Evolutionary conservation across 768 basidiomycete genomes (phyloP).

Genomic region (Leccinum obscurum): DNA sequence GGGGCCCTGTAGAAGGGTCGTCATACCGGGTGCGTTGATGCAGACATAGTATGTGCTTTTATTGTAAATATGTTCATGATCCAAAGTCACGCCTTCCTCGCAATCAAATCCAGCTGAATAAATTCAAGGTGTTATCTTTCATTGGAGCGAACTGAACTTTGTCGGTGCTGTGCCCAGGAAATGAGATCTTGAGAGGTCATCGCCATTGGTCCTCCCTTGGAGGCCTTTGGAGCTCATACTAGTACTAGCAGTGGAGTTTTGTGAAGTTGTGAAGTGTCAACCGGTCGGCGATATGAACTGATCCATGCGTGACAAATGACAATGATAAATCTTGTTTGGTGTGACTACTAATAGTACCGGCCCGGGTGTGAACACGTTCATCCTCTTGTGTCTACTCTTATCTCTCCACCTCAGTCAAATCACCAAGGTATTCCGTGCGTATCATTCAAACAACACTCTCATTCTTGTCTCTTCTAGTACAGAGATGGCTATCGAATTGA

Average conservation of each 20-base stretch:
- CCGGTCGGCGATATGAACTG: background rate
- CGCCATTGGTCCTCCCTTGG: slow-evolving; percentile 8
- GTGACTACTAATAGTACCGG: no score
- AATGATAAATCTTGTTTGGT: no score
- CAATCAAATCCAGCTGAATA: no score
- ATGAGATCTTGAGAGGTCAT: background rate
- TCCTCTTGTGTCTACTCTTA: slow-evolving; percentile 3
- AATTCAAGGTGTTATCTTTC: no score
- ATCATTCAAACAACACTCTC: background rate
- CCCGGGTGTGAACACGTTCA: background rate
- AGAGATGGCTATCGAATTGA: slow-evolving; percentile 65
- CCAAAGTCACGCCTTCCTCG: no score
- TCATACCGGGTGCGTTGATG: no score
- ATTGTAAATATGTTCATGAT: no score
- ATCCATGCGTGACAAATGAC: no score
- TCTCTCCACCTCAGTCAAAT: slow-evolving; percentile 2
- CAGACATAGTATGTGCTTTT: no score
- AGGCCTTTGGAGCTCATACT: background rate
- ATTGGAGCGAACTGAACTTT: background rate
- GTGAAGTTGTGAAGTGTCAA: background rate
- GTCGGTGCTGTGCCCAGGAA: background rate
- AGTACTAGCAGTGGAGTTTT: background rate
- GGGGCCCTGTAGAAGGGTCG: no score
- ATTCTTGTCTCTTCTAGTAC: background rate
- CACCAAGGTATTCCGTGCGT: background rate